Evolutionary conservation across 2,329 filamentous ascomycete genomes (phyloP).

Genomic region (Myrmaecium sp.): DNA sequence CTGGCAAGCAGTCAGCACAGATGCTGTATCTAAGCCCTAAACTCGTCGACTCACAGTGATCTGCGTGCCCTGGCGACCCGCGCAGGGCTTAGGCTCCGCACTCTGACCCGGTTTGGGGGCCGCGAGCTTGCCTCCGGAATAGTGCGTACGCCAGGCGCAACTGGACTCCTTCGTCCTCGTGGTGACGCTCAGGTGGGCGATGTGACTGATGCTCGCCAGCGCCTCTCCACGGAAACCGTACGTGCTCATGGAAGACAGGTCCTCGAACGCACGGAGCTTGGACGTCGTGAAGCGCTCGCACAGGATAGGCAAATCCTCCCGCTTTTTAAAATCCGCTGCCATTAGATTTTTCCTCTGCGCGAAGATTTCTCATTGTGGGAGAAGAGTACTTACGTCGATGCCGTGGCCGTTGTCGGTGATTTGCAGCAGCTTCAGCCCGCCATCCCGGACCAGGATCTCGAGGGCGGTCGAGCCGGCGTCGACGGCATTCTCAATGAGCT

Average conservation of each 20-base stretch:
- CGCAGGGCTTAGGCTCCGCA: slow-evolving; percentile 70
- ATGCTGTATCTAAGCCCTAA: background rate
- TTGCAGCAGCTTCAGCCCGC: slow-evolving; percentile 83
- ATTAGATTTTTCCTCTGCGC: slow-evolving; percentile 1
- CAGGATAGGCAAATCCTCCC: slow-evolving; percentile 77
- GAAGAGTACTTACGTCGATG: slow-evolving; percentile 52
- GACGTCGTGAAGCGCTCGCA: slow-evolving; percentile 96
- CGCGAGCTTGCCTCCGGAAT: slow-evolving; percentile 63
- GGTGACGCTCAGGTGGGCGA: slow-evolving; percentile 86
- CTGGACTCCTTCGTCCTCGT: slow-evolving; percentile 80
- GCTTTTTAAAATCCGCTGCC: slow-evolving; percentile 34
- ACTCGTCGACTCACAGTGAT: slow-evolving; percentile 47
- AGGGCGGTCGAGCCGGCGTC: slow-evolving; percentile 89
- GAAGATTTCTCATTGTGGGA: too few relatives aligned
- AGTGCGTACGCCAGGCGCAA: slow-evolving; percentile 81
- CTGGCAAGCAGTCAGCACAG: slow-evolving; percentile 15
- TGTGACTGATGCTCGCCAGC: slow-evolving; percentile 93
- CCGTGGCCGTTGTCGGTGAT: slow-evolving; percentile 96
- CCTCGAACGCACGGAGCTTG: slow-evolving; percentile 85
- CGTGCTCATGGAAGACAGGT: slow-evolving; percentile 74
- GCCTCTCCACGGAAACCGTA: slow-evolving; percentile 98
- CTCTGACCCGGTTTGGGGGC: slow-evolving; percentile 77
- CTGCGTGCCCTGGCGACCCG: slow-evolving; percentile 78
- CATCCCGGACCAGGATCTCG: slow-evolving; percentile 86
- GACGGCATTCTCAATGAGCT: slow-evolving; percentile 90